Base-by-base conservation (phyloP, 441 rosid species). In the Aleurites moluccanus region DNA sequence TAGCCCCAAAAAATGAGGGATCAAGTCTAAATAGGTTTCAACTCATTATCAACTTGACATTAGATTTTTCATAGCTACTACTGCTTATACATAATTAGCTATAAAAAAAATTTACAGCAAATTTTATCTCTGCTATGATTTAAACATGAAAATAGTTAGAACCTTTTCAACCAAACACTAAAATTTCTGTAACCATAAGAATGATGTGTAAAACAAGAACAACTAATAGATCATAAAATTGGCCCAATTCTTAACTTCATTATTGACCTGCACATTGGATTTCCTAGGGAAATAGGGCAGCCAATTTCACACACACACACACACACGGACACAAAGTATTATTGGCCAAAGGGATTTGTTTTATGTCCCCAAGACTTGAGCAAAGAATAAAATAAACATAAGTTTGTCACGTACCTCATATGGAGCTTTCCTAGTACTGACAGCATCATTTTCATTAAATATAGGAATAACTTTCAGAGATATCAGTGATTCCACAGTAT, bases 381-480 rank as follows among this genome's bases (percentile, higher is more conserved):
- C 55, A 73, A 56, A 38, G 53, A 59, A 13, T 47, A 33, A 56
- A 70, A 66, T 38, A 14, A 63, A 59, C 53, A 69, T 72, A 75
- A 57, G 73, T 62, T 60, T 73, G 75, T 64, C 72, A 33, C 78
- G 67, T 80, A 88, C 99, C 98, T 92, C 95, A 69, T 96, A 96
- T 59, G 99, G 99, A 73, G 98, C 98, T 88, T 77, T 94, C 76
- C 98, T 88, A 42, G 98, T 94, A 85, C 99, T 96, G 64, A 96
- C 82, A 35, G 98, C 98, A 88, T 96, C 99, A 77, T 96, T 96
- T 87, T 96, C 99, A 60, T 96, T 96, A 80, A 96, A 90, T 79
- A 96, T 87, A 14, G 99, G 99, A 85, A 94, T 78, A 79, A 96
- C 98, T 69, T 78, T 92, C 73, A 89, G 80, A 21, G 79, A 72